Conservation (phyloP, 2,329 filamentous ascomycete species). For the Orbilia javanica region DNA sequence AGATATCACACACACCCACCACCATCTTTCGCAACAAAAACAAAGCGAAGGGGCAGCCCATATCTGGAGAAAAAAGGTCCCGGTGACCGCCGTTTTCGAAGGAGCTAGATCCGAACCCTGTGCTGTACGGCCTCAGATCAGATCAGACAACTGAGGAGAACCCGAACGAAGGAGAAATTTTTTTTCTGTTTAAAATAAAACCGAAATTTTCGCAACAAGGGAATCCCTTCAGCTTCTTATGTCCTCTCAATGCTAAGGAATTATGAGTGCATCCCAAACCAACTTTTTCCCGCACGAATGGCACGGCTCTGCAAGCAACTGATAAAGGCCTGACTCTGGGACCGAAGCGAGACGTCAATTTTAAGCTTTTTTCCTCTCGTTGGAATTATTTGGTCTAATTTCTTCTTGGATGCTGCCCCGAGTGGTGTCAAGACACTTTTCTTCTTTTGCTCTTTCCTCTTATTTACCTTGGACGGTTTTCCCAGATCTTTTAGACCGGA, state of each 20-base stretch:
- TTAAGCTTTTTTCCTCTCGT: conserved; percentile 57
- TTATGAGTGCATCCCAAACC: conserved; percentile 51
- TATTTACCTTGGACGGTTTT: conserved; percentile 31
- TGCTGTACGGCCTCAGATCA: conserved; percentile 29
- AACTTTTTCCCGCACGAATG: conserved; percentile 51
- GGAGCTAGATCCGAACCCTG: conserved; percentile 53
- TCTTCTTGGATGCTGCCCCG: conserved; percentile 45
- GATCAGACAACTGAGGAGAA: conserved; percentile 44
- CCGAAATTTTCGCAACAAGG: conserved; percentile 17
- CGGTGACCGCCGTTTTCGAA: conserved; percentile 50
- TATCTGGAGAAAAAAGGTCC: conserved; percentile 52
- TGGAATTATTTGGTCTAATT: conserved; percentile 53
- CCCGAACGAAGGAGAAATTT: conserved; percentile 51
- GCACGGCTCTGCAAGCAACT: conserved; percentile 41
- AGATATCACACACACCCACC: conserved; percentile 57
- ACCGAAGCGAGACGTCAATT: conserved; percentile 59
- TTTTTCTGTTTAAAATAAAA: conserved; percentile 32
- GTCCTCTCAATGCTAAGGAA: conserved; percentile 28
- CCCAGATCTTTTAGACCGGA: conserved; percentile 30
- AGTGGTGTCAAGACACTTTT: conserved; percentile 47
- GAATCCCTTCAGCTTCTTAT: conserved; percentile 38
- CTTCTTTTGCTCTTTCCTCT: conserved; percentile 29
- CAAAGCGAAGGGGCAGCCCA: conserved; percentile 34
- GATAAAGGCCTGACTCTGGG: conserved; percentile 49
- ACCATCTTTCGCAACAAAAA: conserved; percentile 32